phyloP scores from a whole-genome alignment of 495 filamentous ascomycete species.

The Hypoxylon perforatum region DNA sequence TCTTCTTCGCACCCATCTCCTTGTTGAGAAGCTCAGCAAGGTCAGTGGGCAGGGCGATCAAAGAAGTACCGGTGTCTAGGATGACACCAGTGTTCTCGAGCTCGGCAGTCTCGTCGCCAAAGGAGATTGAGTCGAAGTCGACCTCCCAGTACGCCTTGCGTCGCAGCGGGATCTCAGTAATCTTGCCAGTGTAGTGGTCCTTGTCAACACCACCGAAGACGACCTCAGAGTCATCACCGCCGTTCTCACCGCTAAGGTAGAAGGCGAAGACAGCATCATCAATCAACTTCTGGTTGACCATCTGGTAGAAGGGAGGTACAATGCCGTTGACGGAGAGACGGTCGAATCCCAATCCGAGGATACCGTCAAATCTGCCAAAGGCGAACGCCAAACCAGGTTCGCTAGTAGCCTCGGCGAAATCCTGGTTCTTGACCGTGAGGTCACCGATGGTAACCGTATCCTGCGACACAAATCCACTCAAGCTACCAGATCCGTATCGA shows the following conservation, averaged over 20 bases:
- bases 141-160: conserved; percentile 99
- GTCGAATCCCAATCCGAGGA: conserved; percentile 94
- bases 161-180: conserved; percentile 91
- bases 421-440: conserved; percentile 83
- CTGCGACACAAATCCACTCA: conserved; percentile 93
- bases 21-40: conserved; percentile 97
- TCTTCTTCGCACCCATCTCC: conserved; percentile 98
- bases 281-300: conserved; percentile 87
- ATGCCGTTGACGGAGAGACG: conserved; percentile 96
- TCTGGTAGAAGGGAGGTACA: conserved; percentile 93
- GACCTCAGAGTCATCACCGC: conserved; percentile 83
- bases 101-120: conserved; percentile 84
- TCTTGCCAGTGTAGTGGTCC: conserved; percentile 86
- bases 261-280: conserved; percentile 97
- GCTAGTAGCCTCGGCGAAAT: conserved; percentile 93
- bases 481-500: conserved; percentile 92
- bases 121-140: conserved; percentile 89
- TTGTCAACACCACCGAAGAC: conserved; percentile 93
- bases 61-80: conserved; percentile 97
- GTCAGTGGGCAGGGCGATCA: conserved; percentile 92
- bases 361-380: conserved; percentile 98
- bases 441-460: conserved; percentile 90
- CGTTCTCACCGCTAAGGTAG: conserved; percentile 82
- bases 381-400: conserved; percentile 98
- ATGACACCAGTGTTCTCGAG: conserved; percentile 95